Conservation (phyloP, 2,329 filamentous ascomycete species). For the Colletotrichum plurivorum region DNA sequence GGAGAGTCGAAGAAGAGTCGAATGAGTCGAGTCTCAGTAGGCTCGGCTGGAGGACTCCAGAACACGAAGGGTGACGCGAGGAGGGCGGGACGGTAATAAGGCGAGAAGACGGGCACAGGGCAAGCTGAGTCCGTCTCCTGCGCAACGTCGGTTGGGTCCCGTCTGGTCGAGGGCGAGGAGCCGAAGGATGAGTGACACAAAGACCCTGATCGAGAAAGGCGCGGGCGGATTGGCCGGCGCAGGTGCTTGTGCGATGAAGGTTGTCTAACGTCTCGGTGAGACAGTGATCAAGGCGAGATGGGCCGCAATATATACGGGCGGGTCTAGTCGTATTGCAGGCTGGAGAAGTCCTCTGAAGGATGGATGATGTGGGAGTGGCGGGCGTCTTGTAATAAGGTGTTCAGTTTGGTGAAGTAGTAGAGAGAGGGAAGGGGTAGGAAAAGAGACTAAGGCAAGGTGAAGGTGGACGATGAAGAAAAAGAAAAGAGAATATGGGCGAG, state of each 20-base stretch:
- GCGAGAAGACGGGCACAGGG: slow-evolving; percentile 11
- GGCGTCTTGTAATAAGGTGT: background rate
- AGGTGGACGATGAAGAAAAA: slow-evolving; percentile 18
- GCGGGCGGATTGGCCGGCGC: slow-evolving; percentile 15
- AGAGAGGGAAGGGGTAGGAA: slow-evolving; percentile 11
- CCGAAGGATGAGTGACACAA: slow-evolving; percentile 24
- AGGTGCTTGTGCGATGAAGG: slow-evolving; percentile 28
- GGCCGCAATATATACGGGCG: slow-evolving; percentile 31
- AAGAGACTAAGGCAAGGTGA: slow-evolving; percentile 24
- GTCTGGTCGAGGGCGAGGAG: slow-evolving; percentile 19
- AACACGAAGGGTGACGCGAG: slow-evolving; percentile 22
- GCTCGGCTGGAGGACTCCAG: slow-evolving; percentile 20
- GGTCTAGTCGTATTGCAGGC: background rate
- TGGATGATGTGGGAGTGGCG: slow-evolving; percentile 2
- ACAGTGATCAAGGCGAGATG: slow-evolving; percentile 30
- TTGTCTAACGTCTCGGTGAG: slow-evolving; percentile 25
- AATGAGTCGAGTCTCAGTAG: slow-evolving; percentile 22
- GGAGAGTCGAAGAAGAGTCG: slow-evolving; percentile 1
- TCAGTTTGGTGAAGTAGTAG: background rate
- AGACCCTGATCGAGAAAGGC: slow-evolving; percentile 27
- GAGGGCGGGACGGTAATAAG: slow-evolving; percentile 12
- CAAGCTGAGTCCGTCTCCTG: slow-evolving; percentile 15
- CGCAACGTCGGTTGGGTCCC: slow-evolving; percentile 23
- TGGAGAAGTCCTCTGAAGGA: background rate
- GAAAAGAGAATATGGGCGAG: background rate